phyloP scores from a whole-genome alignment of 495 filamentous ascomycete species.

The Penicillium dipodomyicola region DNA sequence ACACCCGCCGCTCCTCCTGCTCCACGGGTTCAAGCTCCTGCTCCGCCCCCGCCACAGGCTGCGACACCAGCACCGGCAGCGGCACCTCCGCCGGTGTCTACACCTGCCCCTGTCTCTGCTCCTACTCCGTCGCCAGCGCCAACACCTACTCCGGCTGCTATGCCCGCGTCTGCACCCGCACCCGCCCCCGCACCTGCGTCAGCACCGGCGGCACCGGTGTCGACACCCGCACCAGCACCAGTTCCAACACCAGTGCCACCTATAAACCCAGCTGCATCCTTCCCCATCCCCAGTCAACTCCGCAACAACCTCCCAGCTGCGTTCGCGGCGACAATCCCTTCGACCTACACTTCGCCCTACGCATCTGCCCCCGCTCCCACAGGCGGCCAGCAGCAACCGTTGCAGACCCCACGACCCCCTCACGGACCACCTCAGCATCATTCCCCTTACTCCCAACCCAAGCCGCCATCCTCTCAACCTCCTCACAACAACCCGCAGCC shows the following conservation, averaged over 20 bases:
- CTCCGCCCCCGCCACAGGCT: slow-evolving; percentile 13
- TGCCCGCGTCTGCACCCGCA: slow-evolving; percentile 14
- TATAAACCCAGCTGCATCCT: slow-evolving; percentile 28
- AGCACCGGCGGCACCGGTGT: slow-evolving; percentile 11
- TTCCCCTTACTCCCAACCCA: slow-evolving; percentile 27
- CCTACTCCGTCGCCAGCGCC: slow-evolving; percentile 24
- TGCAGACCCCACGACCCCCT: slow-evolving; percentile 32
- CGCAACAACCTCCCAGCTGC: slow-evolving; percentile 46
- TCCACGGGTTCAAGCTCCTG: slow-evolving; percentile 17
- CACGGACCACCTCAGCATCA: slow-evolving; percentile 28
- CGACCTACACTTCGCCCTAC: slow-evolving; percentile 45
- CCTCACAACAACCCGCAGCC: slow-evolving; percentile 24
- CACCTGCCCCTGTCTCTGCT: slow-evolving; percentile 19
- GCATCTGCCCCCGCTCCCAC: slow-evolving; percentile 41
- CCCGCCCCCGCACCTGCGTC: slow-evolving; percentile 8
- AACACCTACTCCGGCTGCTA: slow-evolving; percentile 13
- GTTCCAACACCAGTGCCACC: slow-evolving; percentile 11
- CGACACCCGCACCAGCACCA: slow-evolving; percentile 18
- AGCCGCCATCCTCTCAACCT: slow-evolving; percentile 20
- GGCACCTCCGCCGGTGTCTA: slow-evolving; percentile 21
- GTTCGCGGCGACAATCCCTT: slow-evolving; percentile 40
- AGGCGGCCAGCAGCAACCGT: slow-evolving; percentile 29
- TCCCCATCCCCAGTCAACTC: slow-evolving; percentile 43
- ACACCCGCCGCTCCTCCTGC: slow-evolving; percentile 16
- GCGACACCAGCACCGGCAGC: slow-evolving; percentile 13